Base-by-base conservation (phyloP, 495 filamentous ascomycete species). In the Achaetomiella virescens region DNA sequence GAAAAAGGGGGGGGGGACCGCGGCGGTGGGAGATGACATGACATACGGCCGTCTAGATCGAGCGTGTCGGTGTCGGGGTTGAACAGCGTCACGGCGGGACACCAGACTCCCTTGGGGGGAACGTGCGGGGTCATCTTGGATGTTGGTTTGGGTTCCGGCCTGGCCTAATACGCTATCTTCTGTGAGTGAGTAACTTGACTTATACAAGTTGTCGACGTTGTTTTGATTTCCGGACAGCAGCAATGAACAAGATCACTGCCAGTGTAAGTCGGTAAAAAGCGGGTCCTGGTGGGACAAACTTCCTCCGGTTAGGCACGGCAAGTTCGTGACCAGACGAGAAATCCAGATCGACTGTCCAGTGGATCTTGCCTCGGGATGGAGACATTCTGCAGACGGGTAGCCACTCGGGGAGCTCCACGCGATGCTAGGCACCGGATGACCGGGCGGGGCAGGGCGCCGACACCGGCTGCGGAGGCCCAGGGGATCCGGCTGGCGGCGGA, bases 81-180 rank as follows among this genome's bases (percentile, higher is more conserved):
- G 70, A 83, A 84, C 64, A 82, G 77, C 53, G 75, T 78, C 2
- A 78, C 57, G 50, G 74, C 70, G 33, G 75, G 74, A 25, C 63
- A 66, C 72, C 73, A 78, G 58, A 76, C 53, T 36, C 72, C 75
- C n/a, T 67, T 60, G 29, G 66, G 61, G 31, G 75, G 75, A 25
- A 75, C 66, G 14, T 61, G 63, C 21, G 64, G 52, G 37, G 63
- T 60, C 15, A 53, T 20, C 17, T 20, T 49, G 5, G 27, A 4
- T 31, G 27, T 4, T 31, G 27, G 31, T 41, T 31, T 10, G 9
- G 27, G 27, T 31, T 31, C 27, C 9, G 4, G 27, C 9, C 9
- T 31, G 27, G 27, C n/a, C 5, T 31, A 31, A 31, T 31, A 5
- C 27, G 27, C 27, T 31, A 4, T 31, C 9, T 31, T 31, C 27